phyloP scores from a whole-genome alignment of 2,329 filamentous ascomycete genomes.

The Colletotrichum phormii region DNA sequence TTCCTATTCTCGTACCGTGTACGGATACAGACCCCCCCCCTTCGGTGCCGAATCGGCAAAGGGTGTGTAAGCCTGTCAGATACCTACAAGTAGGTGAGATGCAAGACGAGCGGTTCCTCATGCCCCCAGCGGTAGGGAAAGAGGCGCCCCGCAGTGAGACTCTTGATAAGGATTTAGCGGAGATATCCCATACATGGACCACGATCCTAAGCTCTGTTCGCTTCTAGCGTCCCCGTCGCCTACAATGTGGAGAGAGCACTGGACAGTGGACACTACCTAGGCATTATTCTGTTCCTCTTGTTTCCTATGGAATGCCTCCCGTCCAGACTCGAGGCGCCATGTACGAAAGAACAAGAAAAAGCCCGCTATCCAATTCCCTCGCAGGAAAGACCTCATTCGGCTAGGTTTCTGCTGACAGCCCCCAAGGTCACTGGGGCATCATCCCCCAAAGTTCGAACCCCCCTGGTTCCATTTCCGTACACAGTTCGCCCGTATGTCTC shows the following conservation, averaged over 20 bases:
- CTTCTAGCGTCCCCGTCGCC: neutral
- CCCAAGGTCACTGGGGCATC: too few relatives aligned
- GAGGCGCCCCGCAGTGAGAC: neutral
- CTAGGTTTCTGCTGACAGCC: neutral
- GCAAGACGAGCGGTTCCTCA: neutral
- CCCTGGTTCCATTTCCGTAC: neutral
- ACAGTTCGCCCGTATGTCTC: too few relatives aligned
- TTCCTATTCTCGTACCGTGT: neutral
- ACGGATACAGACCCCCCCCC: neutral
- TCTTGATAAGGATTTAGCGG: slow-evolving; percentile 31
- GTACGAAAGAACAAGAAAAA: neutral
- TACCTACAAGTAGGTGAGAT: neutral
- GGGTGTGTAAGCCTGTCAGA: too few relatives aligned
- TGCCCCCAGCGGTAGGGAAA: too few relatives aligned
- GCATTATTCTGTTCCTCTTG: too few relatives aligned
- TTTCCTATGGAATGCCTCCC: neutral
- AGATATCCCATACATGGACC: slow-evolving; percentile 3
- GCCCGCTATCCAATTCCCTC: slow-evolving; percentile 21
- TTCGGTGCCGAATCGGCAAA: slow-evolving; percentile 30
- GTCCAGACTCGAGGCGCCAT: neutral
- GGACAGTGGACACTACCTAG: too few relatives aligned
- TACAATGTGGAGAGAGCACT: neutral
- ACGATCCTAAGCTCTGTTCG: neutral
- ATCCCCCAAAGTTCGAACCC: neutral
- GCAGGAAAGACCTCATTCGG: neutral